Evolutionary conservation across 148 eudicot species (phyloP).

Genomic region (Rhododendron vialii): DNA sequence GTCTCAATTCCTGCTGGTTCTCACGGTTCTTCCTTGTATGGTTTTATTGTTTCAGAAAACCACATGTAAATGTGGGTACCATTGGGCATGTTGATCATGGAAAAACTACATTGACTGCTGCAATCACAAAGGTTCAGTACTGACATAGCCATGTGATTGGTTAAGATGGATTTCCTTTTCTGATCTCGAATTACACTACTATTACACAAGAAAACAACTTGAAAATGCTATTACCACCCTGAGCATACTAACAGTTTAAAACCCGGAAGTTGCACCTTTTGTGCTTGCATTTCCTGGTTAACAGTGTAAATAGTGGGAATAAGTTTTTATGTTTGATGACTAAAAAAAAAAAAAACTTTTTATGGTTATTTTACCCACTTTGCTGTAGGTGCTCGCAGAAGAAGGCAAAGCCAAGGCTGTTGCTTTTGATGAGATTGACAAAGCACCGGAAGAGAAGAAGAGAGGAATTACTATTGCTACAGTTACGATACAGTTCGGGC

Average conservation of each 20-base stretch:
- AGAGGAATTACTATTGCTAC: constrained; percentile 81
- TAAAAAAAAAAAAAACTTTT: background rate
- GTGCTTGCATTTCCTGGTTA: background rate
- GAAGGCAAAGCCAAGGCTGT: constrained; percentile 83
- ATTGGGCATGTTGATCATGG: constrained; percentile 95
- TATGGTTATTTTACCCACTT: background rate
- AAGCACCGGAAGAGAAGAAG: constrained; percentile 90
- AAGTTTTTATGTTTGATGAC: background rate
- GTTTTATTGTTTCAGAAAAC: constrained; percentile 47
- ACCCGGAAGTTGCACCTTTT: background rate
- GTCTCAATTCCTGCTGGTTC: background rate
- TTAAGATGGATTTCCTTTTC: background rate
- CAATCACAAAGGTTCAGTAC: constrained; percentile 61
- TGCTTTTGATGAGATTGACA: constrained; percentile 86
- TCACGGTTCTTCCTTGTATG: background rate
- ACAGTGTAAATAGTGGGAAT: background rate
- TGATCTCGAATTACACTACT: background rate
- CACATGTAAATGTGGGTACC: constrained; percentile 85
- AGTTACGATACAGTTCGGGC: constrained; percentile 26
- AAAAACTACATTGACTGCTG: constrained; percentile 87
- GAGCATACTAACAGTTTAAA: background rate
- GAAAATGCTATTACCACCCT: background rate
- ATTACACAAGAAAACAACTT: background rate
- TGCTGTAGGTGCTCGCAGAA: constrained; percentile 54
- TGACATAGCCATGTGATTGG: background rate